Conservation (phyloP, 176 grass and related monocot genomes). For the Phragmites australis region DNA sequence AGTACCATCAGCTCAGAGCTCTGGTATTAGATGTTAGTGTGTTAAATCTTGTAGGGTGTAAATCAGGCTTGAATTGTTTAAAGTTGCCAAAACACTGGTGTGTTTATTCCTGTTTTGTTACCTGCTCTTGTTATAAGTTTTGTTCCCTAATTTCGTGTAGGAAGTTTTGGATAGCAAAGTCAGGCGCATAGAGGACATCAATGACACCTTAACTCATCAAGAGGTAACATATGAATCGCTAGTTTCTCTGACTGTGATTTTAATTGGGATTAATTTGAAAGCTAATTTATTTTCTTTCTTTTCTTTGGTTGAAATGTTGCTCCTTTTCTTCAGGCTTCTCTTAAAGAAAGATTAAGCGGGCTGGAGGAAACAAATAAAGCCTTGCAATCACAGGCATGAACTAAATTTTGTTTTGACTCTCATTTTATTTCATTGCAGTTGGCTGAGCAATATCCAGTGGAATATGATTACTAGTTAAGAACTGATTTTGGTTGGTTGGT, state of each 20-base stretch:
- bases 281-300: constrained; percentile 12
- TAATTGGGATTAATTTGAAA: constrained; percentile 11
- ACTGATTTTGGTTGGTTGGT: not conserved
- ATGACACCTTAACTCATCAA: constrained; percentile 45
- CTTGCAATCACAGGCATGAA: constrained; percentile 62
- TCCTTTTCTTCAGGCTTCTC: constrained; percentile 49
- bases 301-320: constrained; percentile 30
- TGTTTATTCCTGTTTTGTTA: not conserved
- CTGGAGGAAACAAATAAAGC: constrained; percentile 64
- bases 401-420: constrained; percentile 32
- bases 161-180: constrained; percentile 60
- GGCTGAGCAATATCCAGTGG: not conserved
- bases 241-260: constrained; percentile 25
- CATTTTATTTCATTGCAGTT: constrained; percentile 31
- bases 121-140: constrained; percentile 10
- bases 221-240: constrained; percentile 54
- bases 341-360: constrained; percentile 65
- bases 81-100: constrained; percentile 6
- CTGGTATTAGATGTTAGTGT: constrained; percentile 21
- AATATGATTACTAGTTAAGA: constrained; percentile 5
- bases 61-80: not conserved
- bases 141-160: constrained; percentile 47
- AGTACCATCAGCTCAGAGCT: not conserved
- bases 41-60: constrained; percentile 6
- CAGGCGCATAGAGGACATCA: constrained; percentile 58